Evolutionary conservation across 768 basidiomycete genomes (phyloP).

Genomic region (Leccinellum luteum): DNA sequence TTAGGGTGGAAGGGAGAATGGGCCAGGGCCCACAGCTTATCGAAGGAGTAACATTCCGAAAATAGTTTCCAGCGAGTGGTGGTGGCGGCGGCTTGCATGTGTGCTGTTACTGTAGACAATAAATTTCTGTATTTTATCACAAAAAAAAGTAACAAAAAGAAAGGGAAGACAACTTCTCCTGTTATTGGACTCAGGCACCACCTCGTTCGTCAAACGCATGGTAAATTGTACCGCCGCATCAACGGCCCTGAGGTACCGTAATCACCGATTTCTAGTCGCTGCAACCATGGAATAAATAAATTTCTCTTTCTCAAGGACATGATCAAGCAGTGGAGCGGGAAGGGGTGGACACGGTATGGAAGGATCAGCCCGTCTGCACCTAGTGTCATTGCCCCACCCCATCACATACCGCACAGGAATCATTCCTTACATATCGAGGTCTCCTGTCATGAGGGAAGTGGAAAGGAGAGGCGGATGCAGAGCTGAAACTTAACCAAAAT

Average conservation of each 20-base stretch:
- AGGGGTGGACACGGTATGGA: not conserved
- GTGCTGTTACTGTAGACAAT: not conserved
- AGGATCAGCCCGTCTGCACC: not conserved
- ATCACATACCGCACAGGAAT: not conserved
- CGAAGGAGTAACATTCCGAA: not conserved
- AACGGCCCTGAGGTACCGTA: slow-evolving; percentile 14
- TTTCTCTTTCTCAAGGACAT: not conserved
- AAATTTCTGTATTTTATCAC: not conserved
- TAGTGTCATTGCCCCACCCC: not conserved
- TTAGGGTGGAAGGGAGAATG: not conserved
- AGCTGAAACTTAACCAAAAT: slow-evolving; percentile 5
- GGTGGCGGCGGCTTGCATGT: not conserved
- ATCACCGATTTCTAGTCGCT: slow-evolving; percentile 17
- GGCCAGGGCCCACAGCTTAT: not conserved
- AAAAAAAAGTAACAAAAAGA: not conserved
- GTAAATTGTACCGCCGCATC: slow-evolving; percentile 1
- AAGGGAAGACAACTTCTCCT: not conserved
- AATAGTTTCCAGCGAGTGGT: not conserved
- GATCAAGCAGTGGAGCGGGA: not conserved
- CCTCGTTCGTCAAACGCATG: not conserved
- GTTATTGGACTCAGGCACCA: not conserved
- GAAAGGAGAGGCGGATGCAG: not conserved
- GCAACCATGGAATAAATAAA: not conserved
- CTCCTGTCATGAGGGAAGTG: not conserved
- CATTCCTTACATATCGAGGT: not conserved